Conservation (phyloP, 1,284 basidiomycete species). For the Pseudozyma tsukubaensis region DNA sequence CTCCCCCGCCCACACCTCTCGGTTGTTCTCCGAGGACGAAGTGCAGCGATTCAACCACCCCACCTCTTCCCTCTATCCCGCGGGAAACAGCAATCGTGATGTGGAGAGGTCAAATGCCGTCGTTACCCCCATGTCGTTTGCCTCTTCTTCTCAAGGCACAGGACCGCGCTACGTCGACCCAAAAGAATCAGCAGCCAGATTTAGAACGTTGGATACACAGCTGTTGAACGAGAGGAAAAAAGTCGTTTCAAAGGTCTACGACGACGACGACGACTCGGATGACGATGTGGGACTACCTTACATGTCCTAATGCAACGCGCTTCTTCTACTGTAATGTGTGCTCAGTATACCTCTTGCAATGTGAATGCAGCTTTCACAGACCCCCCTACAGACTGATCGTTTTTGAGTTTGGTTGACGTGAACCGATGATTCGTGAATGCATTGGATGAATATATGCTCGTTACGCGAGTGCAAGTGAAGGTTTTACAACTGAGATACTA, state of each 20-base stretch:
- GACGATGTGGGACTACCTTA: constrained; percentile 37
- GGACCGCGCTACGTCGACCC: constrained; percentile 38
- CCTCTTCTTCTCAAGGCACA: constrained; percentile 9
- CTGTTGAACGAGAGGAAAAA: constrained; percentile 33
- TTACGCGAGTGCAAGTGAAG: too few species aligned
- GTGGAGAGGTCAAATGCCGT: constrained; percentile 13
- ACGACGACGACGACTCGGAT: constrained; percentile 23
- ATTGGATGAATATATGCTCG: too few species aligned
- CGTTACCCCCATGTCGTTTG: constrained; percentile 15
- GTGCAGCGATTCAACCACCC: constrained; percentile 9
- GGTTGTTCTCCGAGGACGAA: constrained; percentile 21
- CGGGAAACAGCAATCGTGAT: too few species aligned
- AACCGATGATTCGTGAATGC: too few species aligned
- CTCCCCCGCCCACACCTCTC: constrained; percentile 38
- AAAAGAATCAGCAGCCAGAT: constrained; percentile 27
- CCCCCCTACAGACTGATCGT: too few species aligned
- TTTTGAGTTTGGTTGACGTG: too few species aligned
- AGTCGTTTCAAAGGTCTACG: constrained; percentile 16
- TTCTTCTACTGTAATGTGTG: constrained; percentile 3
- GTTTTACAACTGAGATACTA: too few species aligned
- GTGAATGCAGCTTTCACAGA: too few species aligned
- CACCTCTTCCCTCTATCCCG: not conserved
- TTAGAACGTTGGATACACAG: constrained; percentile 36
- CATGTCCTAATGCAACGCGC: constrained; percentile 18
- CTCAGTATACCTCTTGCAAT: not conserved